phyloP scores from a whole-genome alignment of 2,329 filamentous ascomycete species.

The Penicillium expansum region DNA sequence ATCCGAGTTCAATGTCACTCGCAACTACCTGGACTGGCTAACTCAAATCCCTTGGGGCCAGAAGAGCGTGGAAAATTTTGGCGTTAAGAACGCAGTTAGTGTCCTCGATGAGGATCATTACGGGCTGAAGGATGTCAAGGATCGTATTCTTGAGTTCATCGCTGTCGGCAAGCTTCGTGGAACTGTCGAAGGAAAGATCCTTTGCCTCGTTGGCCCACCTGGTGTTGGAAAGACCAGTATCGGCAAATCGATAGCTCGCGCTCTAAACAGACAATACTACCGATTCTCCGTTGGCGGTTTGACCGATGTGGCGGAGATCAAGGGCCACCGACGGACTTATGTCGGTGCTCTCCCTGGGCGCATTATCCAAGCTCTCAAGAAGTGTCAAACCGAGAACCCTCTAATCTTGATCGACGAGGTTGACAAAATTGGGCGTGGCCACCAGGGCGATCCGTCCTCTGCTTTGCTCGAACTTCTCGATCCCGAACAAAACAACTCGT shows the following conservation, averaged over 20 bases:
- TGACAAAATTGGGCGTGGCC: constrained; percentile 95
- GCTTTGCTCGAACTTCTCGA: constrained; percentile 91
- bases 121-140: constrained; percentile 95
- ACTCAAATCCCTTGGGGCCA: constrained; percentile 98
- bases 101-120: constrained; percentile 97
- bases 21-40: constrained; percentile 98
- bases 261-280: constrained; percentile 94
- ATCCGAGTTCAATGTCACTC: constrained; percentile 96
- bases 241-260: constrained; percentile 93
- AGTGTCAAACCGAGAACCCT: constrained; percentile 98
- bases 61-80: constrained; percentile 93
- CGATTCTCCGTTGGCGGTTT: constrained; percentile 96
- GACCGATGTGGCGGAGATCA: constrained; percentile 97
- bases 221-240: constrained; percentile 99
- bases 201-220: constrained; percentile 95
- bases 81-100: constrained; percentile 82
- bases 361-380: constrained; percentile 97
- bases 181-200: constrained; percentile 95
- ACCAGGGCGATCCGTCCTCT: constrained; percentile 94
- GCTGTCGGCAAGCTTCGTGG: constrained; percentile 95
- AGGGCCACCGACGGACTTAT: constrained; percentile 93
- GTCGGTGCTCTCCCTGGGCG: constrained; percentile 92
- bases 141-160: constrained; percentile 96
- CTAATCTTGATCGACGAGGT: constrained; percentile 95
- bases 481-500: constrained; percentile 95